Evolutionary conservation across 257 asterid genomes (phyloP).

Genomic region (Ligustrum vulgare): DNA sequence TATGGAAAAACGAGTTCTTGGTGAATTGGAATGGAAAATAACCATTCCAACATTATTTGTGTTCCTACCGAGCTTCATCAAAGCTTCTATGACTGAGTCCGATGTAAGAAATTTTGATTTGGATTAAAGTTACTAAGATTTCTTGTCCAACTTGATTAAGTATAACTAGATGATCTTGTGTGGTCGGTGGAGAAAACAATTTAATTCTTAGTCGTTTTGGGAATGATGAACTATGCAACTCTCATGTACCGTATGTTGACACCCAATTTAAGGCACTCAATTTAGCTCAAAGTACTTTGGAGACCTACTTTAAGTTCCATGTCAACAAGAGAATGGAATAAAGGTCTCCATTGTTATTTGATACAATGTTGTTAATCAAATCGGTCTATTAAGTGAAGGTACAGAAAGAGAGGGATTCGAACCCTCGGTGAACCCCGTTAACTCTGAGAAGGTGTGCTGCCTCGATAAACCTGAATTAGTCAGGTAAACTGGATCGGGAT

Average conservation of each 20-base stretch:
- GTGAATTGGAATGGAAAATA: conserved; percentile 69
- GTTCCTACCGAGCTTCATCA: conserved; percentile 81
- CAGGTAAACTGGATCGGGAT: too few species aligned
- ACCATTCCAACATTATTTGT: conserved; percentile 92
- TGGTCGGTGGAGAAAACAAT: conserved; percentile 66
- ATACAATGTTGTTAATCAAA: too few species aligned
- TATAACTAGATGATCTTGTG: not conserved
- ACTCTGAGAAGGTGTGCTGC: too few species aligned
- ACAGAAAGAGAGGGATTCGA: too few species aligned
- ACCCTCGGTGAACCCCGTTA: too few species aligned
- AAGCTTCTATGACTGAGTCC: conserved; percentile 65
- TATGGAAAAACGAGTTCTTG: conserved; percentile 80
- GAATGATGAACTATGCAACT: conserved; percentile 72
- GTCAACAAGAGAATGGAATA: too few species aligned
- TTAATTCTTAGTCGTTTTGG: conserved; percentile 71
- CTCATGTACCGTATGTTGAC: conserved; percentile 25
- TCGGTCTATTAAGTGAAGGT: too few species aligned
- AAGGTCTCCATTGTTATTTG: too few species aligned
- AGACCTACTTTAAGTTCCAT: too few species aligned
- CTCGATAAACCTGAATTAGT: too few species aligned
- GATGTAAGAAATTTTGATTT: conserved; percentile 27
- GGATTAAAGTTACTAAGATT: not conserved
- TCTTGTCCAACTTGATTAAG: not conserved
- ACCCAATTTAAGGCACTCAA: too few species aligned
- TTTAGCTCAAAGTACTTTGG: too few species aligned